Conservation (phyloP, 345 rosid species). For the Citrus mangshanensis region DNA sequence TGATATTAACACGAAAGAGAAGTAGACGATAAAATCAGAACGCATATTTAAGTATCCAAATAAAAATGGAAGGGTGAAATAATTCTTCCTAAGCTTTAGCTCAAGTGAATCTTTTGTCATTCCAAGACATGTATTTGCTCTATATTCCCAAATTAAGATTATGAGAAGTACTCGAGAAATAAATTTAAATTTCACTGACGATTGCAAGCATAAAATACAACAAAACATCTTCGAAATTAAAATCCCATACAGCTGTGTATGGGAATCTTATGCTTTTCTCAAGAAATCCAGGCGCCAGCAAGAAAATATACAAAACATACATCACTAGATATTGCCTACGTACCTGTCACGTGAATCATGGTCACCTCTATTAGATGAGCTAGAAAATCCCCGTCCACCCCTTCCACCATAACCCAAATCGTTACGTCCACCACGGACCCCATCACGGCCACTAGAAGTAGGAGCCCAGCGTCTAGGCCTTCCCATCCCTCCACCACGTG, state of each 20-base stretch:
- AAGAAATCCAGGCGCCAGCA: neutral
- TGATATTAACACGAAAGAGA: neutral
- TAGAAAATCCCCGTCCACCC: conserved; percentile 41
- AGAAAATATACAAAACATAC: neutral
- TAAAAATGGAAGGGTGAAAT: neutral
- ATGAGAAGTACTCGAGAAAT: neutral
- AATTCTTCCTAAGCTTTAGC: neutral
- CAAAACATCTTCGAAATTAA: neutral
- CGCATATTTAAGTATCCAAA: neutral
- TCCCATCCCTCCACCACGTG: conserved; percentile 76
- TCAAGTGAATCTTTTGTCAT: neutral
- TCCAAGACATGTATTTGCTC: neutral
- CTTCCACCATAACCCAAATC: conserved; percentile 54
- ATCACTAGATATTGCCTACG: neutral
- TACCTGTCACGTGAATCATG: conserved; percentile 68
- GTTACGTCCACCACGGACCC: conserved; percentile 50
- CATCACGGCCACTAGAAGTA: conserved; percentile 60
- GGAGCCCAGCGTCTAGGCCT: conserved; percentile 78
- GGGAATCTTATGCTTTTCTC: neutral
- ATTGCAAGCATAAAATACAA: neutral
- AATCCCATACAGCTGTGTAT: neutral
- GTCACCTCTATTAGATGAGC: conserved; percentile 31
- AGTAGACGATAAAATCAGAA: neutral
- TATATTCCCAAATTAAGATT: neutral
- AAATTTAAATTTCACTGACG: neutral